Evolutionary conservation across 495 filamentous ascomycete genomes (phyloP).

Genomic region (Aspergillus kassunensis): DNA sequence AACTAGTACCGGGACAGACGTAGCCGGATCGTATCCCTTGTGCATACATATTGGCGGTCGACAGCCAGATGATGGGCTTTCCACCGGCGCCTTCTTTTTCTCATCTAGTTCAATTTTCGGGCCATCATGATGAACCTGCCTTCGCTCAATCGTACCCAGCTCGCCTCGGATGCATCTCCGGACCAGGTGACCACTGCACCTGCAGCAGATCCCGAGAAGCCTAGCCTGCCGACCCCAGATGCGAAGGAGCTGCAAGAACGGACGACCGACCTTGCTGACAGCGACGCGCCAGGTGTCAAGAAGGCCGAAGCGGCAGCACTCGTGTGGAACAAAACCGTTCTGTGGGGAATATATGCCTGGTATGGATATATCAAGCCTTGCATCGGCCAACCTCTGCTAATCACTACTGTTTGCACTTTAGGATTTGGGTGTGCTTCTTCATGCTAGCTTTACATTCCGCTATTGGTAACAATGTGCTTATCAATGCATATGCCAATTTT

Average conservation of each 20-base stretch:
- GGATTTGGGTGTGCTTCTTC: constrained; percentile 44
- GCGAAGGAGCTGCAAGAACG: neutral
- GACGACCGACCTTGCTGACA: neutral
- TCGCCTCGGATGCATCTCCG: no score
- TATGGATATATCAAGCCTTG: constrained; percentile 22
- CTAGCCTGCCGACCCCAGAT: no score
- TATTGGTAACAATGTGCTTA: constrained; percentile 33
- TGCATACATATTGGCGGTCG: no score
- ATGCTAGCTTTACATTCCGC: constrained; percentile 38
- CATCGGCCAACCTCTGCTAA: neutral
- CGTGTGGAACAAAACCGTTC: constrained; percentile 33
- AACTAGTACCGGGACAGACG: no score
- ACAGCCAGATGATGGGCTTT: no score
- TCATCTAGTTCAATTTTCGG: no score
- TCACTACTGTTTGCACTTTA: neutral
- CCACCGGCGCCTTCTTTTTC: no score
- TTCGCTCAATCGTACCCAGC: no score
- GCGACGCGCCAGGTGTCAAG: constrained; percentile 27
- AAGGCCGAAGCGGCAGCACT: constrained; percentile 44
- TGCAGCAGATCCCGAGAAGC: no score
- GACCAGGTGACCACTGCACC: no score
- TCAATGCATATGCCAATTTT: constrained; percentile 37
- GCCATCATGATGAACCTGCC: no score
- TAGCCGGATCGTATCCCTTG: no score
- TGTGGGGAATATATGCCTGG: constrained; percentile 37